Conservation (phyloP, 2,329 filamentous ascomycete genomes). For the Aspergillus sp. region DNA sequence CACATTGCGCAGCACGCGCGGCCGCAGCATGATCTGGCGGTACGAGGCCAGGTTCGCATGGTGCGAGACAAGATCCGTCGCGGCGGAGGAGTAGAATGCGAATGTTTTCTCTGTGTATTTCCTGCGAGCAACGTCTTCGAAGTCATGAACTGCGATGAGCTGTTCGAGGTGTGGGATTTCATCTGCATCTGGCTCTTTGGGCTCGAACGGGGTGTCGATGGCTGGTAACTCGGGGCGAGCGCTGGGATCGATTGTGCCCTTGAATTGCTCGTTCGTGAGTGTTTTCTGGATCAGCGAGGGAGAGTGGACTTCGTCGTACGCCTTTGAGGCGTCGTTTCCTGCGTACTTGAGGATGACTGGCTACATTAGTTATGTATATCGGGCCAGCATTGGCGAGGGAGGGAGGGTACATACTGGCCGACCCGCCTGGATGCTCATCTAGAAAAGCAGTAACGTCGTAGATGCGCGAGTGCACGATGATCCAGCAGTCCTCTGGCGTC, state of each 20-base stretch:
- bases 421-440: constrained; percentile 1
- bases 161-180: too few species aligned
- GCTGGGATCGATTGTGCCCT: constrained; percentile 45
- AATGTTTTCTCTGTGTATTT: constrained; percentile 62
- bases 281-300: constrained; percentile 48
- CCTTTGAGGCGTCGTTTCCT: constrained; percentile 43
- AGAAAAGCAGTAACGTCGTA: background rate
- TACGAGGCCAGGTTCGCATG: constrained; percentile 21
- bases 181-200: too few species aligned
- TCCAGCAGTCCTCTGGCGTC: background rate
- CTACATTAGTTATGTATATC: too few species aligned
- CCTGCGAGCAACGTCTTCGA: constrained; percentile 43
- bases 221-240: too few species aligned
- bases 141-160: too few species aligned
- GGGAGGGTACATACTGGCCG: background rate
- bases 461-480: background rate
- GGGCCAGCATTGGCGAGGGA: too few species aligned
- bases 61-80: constrained; percentile 59
- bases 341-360: background rate
- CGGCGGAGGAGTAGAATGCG: constrained; percentile 50
- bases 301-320: constrained; percentile 48
- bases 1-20: too few species aligned
- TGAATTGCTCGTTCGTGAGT: constrained; percentile 46
- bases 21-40: too few species aligned
- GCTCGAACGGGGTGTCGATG: too few species aligned